These are phyloP conservation scores for Aspergillus nomiae DNA, from an alignment of 2,329 filamentous ascomycete species.

Conservation along the genomic window DNA sequence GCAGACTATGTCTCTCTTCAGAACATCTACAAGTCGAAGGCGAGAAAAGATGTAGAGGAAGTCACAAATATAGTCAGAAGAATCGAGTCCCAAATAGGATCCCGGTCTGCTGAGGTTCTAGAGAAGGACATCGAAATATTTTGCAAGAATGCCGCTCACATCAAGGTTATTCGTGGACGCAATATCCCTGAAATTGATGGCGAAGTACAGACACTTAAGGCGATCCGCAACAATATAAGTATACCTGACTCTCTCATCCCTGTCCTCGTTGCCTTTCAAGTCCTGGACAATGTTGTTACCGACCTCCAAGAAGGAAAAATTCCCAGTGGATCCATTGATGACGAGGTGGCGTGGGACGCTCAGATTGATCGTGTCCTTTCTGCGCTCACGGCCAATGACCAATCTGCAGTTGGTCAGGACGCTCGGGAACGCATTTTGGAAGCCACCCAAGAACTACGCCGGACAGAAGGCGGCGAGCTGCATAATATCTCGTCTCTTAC, in stretches of 20 bases:
- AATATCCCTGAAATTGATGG: conserved; percentile 54
- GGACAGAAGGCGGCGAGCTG: conserved; percentile 80
- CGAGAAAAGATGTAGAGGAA: conserved; percentile 74
- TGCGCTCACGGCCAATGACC: conserved; percentile 40
- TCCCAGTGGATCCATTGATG: conserved; percentile 31
- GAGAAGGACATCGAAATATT: conserved; percentile 82
- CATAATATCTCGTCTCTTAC: conserved; percentile 88
- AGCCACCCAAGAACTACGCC: conserved; percentile 67
- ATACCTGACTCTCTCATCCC: conserved; percentile 63
- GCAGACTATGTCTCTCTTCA: conserved; percentile 87
- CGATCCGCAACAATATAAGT: conserved; percentile 39
- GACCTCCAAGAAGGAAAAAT: conserved; percentile 53
- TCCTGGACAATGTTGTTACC: conserved; percentile 49
- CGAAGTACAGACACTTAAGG: conserved; percentile 44
- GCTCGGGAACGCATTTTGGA: conserved; percentile 55
- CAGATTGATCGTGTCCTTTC: conserved; percentile 32
- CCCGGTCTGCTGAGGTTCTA: conserved; percentile 54
- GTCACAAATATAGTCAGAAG: conserved; percentile 67
- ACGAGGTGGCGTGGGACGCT: conserved; percentile 34
- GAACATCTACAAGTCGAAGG: conserved; percentile 89
- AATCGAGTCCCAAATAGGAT: conserved; percentile 54
- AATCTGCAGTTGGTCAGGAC: conserved; percentile 51
- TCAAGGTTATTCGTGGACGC: conserved; percentile 77
- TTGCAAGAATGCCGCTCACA: conserved; percentile 92
- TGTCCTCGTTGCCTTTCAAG: conserved; percentile 68